Conservation (phyloP, 305 asterid species). For the Fraxinus albicans region DNA sequence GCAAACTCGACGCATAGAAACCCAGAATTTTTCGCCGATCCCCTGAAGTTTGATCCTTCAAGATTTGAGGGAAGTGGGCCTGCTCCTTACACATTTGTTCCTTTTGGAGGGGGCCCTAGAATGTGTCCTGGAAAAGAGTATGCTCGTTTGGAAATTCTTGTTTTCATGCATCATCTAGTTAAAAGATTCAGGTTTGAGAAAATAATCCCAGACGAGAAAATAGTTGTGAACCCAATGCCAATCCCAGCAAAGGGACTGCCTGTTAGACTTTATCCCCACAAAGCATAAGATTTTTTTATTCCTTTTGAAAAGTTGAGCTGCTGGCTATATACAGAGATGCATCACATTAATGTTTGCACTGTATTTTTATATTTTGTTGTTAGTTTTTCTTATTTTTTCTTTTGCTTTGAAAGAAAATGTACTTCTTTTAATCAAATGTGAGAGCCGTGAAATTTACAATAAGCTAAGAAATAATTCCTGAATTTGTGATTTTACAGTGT, state of each 20-base stretch:
- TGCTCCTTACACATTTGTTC: slow-evolving; percentile 44
- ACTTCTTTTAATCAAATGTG: neutral
- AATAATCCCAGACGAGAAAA: slow-evolving; percentile 46
- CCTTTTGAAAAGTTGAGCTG: neutral
- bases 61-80: slow-evolving; percentile 46
- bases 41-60: slow-evolving; percentile 45
- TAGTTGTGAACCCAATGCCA: slow-evolving; percentile 47
- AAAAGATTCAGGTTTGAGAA: slow-evolving; percentile 44
- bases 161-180: slow-evolving; percentile 50
- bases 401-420: neutral
- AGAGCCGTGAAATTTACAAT: neutral
- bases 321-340: neutral
- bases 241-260: slow-evolving; percentile 58
- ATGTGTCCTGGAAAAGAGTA: slow-evolving; percentile 59
- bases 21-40: slow-evolving; percentile 36
- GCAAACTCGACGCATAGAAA: slow-evolving; percentile 44
- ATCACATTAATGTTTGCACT: neutral
- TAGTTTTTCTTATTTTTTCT: neutral
- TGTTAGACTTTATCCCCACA: slow-evolving; percentile 46
- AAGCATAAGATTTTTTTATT: neutral
- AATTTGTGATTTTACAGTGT: neutral
- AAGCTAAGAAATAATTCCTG: neutral
- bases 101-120: slow-evolving; percentile 50
- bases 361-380: neutral
- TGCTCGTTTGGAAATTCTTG: slow-evolving; percentile 44